Evolutionary conservation across 306 rosid species (phyloP), one percentile per base, ranked within the genome.

Genomic region (Lathyrus tuberosus): DNA sequence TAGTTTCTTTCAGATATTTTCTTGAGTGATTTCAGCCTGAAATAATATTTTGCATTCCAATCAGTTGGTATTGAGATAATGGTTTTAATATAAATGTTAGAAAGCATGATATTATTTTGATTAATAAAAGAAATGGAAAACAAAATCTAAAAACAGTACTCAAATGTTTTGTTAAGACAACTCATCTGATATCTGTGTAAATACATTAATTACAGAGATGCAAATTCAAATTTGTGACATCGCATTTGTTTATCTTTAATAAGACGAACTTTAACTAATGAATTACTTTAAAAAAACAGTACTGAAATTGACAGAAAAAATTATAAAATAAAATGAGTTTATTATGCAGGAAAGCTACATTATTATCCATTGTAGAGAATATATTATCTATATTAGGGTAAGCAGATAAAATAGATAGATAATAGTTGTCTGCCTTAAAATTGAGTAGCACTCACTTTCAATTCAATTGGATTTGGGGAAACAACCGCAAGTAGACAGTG

Each of bases 361-460:
- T 35, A 1, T 35, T 35, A 9, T 33, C 9, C 9, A 33, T 6
- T 6, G 2, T 33, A 6, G 2, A 33, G 9, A 33, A 33, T 33
- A 0, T 33, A 5, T 43, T 47, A 46, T 71, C 51, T 35, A 17
- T n/a, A 13, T 35, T 46, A 6, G 2, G 44, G 4, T 4, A 10
- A 63, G 22, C 2, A 40, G 81, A 78, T 35, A 6, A 35, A 35
- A 8, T 35, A 35, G 40, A 35, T 35, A 35, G 40, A 35, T 56
- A 71, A 37, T 56, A 8, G 38, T 65, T 65, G 35, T 33, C 47
- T 65, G 81, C 6, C 64, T 31, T n/a, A 8, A 0, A 10, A 46
- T 78, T 17, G 20, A 12, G 8, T 3, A 18, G 38, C 20, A 57
- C 31, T 78, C 77, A 16, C 41, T 65, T 26, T 78, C 82, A 33